Base-by-base conservation (phyloP, 2,329 filamentous ascomycete species). In the Botrytis fragariae region DNA sequence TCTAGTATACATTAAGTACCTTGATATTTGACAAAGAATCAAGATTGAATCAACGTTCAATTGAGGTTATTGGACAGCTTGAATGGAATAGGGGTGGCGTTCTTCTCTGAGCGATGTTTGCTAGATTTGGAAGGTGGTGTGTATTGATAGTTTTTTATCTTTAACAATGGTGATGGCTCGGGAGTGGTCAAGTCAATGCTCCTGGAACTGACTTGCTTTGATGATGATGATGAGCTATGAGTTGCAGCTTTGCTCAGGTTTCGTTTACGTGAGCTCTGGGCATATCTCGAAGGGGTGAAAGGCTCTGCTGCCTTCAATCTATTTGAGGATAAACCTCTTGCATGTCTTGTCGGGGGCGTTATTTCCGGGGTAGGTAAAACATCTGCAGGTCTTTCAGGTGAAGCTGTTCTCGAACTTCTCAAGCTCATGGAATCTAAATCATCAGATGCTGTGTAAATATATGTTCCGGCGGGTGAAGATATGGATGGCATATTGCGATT, bases 121-220 rank as follows among this genome's bases (percentile, higher is more conserved):
- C 35, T 32, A 20, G 35, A 42, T 57, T 54, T 54, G 16, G 35
- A 57, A 69, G 65, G 65, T 42, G 65, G 65, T 18, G n/a, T 69
- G n/a, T 69, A 69, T 16, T 44, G 18, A 57, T 42, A 69, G 4
- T 18, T 6, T 1, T 32, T 25, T 10, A 69, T 69, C 10, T 25
- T 57, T 10, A 22, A 18, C 1, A 69, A 16, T 9, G 65, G 65
- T 12, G 65, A 69, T 16, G 48, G 65, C 48, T 69, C 65, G 18
- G 65, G 65, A 32, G 48, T 57, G n/a, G 35, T 69, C 65, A 69
- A 42, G 44, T 69, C 65, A 69, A 69, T 69, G 4, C 10, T 44
- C 10, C 35, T 69, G n/a, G 65, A 44, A 69, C 4, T 42, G n/a
- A 14, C 25, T 39, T 4, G 32, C 37, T 54, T 39, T 39, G n/a